Conservation (phyloP, 345 rosid species). For the Syzygium aqueum region DNA sequence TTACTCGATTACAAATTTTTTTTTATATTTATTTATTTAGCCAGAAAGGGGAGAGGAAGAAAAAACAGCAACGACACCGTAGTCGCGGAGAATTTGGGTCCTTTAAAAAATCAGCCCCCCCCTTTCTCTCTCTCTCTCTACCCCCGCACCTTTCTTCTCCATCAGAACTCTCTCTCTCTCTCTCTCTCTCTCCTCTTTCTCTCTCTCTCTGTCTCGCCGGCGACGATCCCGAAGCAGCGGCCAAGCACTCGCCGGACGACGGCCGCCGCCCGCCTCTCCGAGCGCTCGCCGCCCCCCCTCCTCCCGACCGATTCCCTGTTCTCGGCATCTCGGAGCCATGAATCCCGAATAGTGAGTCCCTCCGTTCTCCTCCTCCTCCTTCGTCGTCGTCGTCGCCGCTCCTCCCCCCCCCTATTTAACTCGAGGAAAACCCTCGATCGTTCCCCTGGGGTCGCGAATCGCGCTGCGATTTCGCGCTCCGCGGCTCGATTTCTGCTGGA, state of each 20-base stretch:
- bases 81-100: neutral
- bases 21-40: neutral
- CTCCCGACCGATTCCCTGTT: neutral
- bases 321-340: slow-evolving; percentile 17
- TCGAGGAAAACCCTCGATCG: neutral
- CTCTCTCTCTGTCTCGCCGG: neutral
- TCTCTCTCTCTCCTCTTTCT: neutral
- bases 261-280: neutral
- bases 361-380: neutral
- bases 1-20: neutral
- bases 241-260: neutral
- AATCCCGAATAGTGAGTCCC: slow-evolving; percentile 55
- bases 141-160: neutral
- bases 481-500: neutral
- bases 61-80: neutral
- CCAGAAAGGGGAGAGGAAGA: neutral
- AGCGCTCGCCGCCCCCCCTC: neutral
- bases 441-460: neutral
- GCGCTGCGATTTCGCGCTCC: neutral
- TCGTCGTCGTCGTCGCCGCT: neutral
- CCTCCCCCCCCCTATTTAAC: neutral
- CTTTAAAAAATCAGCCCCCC: neutral
- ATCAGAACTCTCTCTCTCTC: neutral
- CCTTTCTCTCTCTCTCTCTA: neutral
- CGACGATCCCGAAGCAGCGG: neutral